A percentile compares a stretch with the other conserved stretches of the same genome.
These are phyloP conservation scores for Cytospora leucostoma DNA, from an alignment of 2,329 filamentous ascomycete genomes.

Conservation along the genomic window DNA sequence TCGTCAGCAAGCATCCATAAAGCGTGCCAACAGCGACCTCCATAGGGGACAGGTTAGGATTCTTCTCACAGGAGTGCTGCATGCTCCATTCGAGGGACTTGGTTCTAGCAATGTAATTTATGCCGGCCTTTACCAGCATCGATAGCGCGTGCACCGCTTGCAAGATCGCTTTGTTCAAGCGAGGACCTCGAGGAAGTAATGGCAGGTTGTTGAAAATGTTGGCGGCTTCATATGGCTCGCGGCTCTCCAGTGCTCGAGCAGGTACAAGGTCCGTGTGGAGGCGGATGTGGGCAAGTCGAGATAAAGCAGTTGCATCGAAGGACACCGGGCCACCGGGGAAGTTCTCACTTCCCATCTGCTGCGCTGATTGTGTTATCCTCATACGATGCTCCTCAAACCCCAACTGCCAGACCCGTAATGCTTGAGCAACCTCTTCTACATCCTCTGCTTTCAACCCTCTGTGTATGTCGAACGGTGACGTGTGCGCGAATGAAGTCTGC, in stretches of 20 bases:
- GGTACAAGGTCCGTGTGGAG: conserved; percentile 66
- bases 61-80: conserved; percentile 57
- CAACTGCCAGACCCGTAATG: conserved; percentile 58
- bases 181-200: conserved; percentile 58
- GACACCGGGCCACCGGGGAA: conserved; percentile 62
- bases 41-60: neutral
- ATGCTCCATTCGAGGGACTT: conserved; percentile 66
- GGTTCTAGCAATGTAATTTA: conserved; percentile 62
- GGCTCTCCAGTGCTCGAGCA: conserved; percentile 63
- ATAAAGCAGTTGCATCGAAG: conserved; percentile 64
- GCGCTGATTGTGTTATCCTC: conserved; percentile 50
- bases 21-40: neutral
- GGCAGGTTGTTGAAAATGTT: conserved; percentile 61
- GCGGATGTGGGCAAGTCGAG: conserved; percentile 63
- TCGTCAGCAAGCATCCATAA: neutral
- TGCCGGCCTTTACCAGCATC: conserved; percentile 64
- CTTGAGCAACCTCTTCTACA: conserved; percentile 57
- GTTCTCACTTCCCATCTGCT: conserved; percentile 50
- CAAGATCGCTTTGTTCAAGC: conserved; percentile 64
- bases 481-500: conserved; percentile 55
- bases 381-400: conserved; percentile 58
- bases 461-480: conserved; percentile 52
- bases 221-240: conserved; percentile 64
- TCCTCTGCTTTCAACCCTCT: conserved; percentile 55
- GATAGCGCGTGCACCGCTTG: conserved; percentile 70